Evolutionary conservation across 2,329 filamentous ascomycete genomes (phyloP).

Genomic region (Colletotrichum noveboracense): DNA sequence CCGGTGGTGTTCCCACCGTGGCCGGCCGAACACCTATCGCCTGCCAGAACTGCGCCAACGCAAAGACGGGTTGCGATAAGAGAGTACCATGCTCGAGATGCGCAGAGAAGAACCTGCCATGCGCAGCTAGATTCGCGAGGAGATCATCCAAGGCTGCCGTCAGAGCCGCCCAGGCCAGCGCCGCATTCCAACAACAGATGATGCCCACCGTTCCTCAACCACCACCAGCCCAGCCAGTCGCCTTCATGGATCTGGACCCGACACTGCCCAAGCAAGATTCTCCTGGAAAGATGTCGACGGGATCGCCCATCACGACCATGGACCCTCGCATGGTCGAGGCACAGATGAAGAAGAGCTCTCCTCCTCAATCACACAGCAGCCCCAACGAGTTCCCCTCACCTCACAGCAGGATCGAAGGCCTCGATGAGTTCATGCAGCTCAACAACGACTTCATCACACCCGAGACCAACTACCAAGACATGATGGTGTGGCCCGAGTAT

Average conservation of each 20-base stretch:
- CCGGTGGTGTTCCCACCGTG: constrained; percentile 47
- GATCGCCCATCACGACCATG: constrained; percentile 34
- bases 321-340: constrained; percentile 36
- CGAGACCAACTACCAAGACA: constrained; percentile 46
- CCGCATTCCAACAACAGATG: constrained; percentile 34
- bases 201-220: constrained; percentile 18
- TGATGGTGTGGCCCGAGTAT: constrained; percentile 49
- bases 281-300: constrained; percentile 28
- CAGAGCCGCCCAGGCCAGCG: constrained; percentile 45
- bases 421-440: constrained; percentile 49
- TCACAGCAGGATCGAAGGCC: constrained; percentile 36
- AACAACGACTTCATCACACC: constrained; percentile 37
- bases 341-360: constrained; percentile 34
- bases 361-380: constrained; percentile 36
- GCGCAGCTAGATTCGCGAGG: constrained; percentile 53
- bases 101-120: constrained; percentile 37
- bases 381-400: constrained; percentile 41
- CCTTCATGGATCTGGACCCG: constrained; percentile 42
- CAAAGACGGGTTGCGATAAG: constrained; percentile 44
- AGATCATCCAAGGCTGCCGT: constrained; percentile 54
- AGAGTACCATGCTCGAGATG: constrained; percentile 42
- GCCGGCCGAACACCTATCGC: constrained; percentile 42
- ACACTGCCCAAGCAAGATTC: constrained; percentile 28
- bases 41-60: constrained; percentile 43
- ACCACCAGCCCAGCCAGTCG: constrained; percentile 30